These are phyloP conservation scores for Pleoardoris graminearum DNA, from an alignment of 2,329 filamentous ascomycete genomes.

Conservation along the genomic window DNA sequence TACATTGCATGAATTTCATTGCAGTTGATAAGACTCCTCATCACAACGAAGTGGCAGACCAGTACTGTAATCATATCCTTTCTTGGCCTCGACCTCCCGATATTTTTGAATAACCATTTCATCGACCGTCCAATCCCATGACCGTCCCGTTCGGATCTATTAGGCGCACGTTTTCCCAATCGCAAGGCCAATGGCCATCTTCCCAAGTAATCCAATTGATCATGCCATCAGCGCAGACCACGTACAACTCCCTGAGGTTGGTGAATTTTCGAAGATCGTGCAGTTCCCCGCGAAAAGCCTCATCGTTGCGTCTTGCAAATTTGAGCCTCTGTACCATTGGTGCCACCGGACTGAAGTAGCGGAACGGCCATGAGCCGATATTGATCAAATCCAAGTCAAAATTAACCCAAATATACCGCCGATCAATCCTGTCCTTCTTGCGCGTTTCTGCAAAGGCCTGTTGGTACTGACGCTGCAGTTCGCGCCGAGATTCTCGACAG, in stretches of 20 bases:
- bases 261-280: slow-evolving; percentile 2
- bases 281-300: neutral
- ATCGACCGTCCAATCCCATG: neutral
- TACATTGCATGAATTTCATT: no score
- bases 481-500: neutral
- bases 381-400: neutral
- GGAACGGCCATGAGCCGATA: neutral
- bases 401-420: neutral
- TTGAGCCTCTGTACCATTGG: neutral
- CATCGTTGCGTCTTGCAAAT: neutral
- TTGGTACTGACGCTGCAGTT: neutral
- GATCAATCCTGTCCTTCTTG: neutral
- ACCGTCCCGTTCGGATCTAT: slow-evolving; percentile 3
- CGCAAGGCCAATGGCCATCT: slow-evolving; percentile 11
- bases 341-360: neutral
- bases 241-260: slow-evolving; percentile 12
- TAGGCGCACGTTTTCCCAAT: slow-evolving; percentile 11
- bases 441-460: neutral
- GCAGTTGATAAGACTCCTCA: no score
- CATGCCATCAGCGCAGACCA: slow-evolving; percentile 11
- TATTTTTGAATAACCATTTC: neutral
- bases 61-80: neutral
- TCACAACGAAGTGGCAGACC: neutral
- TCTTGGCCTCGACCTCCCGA: neutral
- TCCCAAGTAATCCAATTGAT: slow-evolving; percentile 3